Percentiles rank a stretch among this genome's conserved stretches.
phyloP scores from a whole-genome alignment of 352 stramenopile species.

The Pythium diclinum region DNA sequence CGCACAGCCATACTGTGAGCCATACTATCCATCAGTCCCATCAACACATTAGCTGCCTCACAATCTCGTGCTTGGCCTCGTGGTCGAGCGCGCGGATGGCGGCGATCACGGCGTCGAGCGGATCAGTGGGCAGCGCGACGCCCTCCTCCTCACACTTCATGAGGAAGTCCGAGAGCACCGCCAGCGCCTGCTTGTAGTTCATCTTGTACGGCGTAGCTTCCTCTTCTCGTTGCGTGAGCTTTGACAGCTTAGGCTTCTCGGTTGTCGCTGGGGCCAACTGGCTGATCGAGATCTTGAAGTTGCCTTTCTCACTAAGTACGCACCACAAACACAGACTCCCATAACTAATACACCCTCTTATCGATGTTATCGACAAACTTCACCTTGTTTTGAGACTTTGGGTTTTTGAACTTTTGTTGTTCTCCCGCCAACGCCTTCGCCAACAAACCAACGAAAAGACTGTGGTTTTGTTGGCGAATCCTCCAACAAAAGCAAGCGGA shows the following conservation, averaged over 20 bases:
- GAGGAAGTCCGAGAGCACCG: constrained; percentile 56
- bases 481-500: not conserved
- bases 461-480: not conserved
- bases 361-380: not conserved
- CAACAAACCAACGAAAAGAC: not conserved
- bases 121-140: constrained; percentile 44
- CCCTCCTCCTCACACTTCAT: constrained; percentile 58
- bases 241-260: too few species aligned
- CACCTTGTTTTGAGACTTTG: not conserved
- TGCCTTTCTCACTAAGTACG: constrained; percentile 3
- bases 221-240: not conserved
- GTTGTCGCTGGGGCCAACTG: not conserved
- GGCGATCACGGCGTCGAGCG: constrained; percentile 41
- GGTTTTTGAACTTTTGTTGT: constrained; percentile 22
- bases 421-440: constrained; percentile 5
- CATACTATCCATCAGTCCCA: too few species aligned
- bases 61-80: constrained; percentile 41
- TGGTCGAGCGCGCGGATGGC: constrained; percentile 36
- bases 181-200: constrained; percentile 52
- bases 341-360: not conserved
- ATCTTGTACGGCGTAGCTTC: constrained; percentile 24
- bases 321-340: not conserved
- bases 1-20: not conserved
- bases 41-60: constrained; percentile 5
- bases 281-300: not conserved